phyloP scores from a whole-genome alignment of 2,329 filamentous ascomycete genomes.

The Aspergillus ruber region DNA sequence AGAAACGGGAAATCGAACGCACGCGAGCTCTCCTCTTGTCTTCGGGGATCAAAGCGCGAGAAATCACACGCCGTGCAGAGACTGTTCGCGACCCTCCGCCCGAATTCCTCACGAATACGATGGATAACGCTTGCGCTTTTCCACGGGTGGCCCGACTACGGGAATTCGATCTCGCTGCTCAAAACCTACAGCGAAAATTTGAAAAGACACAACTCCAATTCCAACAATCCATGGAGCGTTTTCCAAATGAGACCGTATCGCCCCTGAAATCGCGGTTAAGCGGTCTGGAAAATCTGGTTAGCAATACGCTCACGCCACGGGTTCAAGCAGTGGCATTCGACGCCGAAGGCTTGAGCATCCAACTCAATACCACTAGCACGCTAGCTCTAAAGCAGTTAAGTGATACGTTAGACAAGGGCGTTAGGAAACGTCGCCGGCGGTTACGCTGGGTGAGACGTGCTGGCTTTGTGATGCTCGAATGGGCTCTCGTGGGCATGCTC shows the following conservation, averaged over 20 bases:
- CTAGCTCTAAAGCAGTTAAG: constrained; percentile 73
- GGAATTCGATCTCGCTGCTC: constrained; percentile 50
- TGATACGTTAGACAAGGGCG: constrained; percentile 63
- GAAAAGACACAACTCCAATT: constrained; percentile 41
- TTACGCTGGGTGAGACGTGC: constrained; percentile 69
- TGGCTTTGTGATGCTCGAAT: constrained; percentile 79
- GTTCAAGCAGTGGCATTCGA: constrained; percentile 67
- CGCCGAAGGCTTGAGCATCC: constrained; percentile 69
- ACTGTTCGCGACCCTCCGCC: constrained; percentile 34
- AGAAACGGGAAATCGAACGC: constrained; percentile 71
- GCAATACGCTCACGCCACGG: constrained; percentile 48
- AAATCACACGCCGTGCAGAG: constrained; percentile 63
- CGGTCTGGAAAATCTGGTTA: constrained; percentile 41
- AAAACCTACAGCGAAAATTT: constrained; percentile 44
- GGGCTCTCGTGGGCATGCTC: constrained; percentile 79
- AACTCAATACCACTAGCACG: constrained; percentile 69
- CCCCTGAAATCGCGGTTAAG: constrained; percentile 40
- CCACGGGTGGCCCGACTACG: constrained; percentile 41
- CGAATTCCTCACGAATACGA: constrained; percentile 27
- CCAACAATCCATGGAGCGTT: constrained; percentile 39
- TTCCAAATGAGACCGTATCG: constrained; percentile 41
- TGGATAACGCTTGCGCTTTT: constrained; percentile 25
- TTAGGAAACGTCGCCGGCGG: constrained; percentile 66
- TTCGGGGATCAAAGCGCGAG: constrained; percentile 83
- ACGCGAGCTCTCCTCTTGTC: constrained; percentile 69